A percentile compares a stretch with the other conserved stretches of the same genome.
Conservation (phyloP, 768 basidiomycete genomes). For the Pholiota microspora region DNA sequence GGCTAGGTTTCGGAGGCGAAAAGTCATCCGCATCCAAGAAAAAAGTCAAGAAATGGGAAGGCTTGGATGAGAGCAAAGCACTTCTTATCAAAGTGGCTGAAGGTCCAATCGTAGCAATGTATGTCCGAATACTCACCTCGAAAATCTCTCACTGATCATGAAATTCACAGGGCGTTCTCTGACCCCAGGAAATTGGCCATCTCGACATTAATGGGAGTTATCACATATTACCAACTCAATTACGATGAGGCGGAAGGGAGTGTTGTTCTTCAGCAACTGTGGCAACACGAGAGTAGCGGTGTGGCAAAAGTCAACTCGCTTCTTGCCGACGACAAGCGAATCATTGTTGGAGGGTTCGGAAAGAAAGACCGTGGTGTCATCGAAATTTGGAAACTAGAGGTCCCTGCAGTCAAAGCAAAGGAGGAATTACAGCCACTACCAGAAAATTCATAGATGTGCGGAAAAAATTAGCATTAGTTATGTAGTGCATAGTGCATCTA, state of each 20-base stretch:
- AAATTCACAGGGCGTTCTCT: conserved; percentile 44
- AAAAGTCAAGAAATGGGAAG: conserved; percentile 71
- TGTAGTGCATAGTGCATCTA: conserved; percentile 3
- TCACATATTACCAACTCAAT: conserved; percentile 48
- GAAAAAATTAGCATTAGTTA: conserved; percentile 2
- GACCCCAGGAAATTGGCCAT: conserved; percentile 43
- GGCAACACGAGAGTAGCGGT: conserved; percentile 41
- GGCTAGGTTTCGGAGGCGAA: conserved; percentile 68
- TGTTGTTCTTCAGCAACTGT: conserved; percentile 40
- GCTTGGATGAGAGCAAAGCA: conserved; percentile 49
- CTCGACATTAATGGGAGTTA: conserved; percentile 60
- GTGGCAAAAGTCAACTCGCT: conserved; percentile 69
- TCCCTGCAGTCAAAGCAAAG: conserved; percentile 1
- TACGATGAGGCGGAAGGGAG: conserved; percentile 35
- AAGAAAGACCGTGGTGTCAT: conserved; percentile 57
- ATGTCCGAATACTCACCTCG: conserved; percentile 21
- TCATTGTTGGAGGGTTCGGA: conserved; percentile 63
- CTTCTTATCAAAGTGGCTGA: conserved; percentile 53
- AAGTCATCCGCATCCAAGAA: conserved; percentile 58
- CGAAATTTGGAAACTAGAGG: conserved; percentile 53
- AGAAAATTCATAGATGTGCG: conserved; percentile 2
- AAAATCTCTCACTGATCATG: conserved; percentile 2
- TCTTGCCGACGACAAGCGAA: conserved; percentile 40
- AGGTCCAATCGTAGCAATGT: conserved; percentile 77
- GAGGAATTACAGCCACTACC: not conserved